Evolutionary conservation across 768 basidiomycete genomes (phyloP), one percentile per base, ranked within the genome.

Genomic region (Cantharellus cinnabarinus): DNA sequence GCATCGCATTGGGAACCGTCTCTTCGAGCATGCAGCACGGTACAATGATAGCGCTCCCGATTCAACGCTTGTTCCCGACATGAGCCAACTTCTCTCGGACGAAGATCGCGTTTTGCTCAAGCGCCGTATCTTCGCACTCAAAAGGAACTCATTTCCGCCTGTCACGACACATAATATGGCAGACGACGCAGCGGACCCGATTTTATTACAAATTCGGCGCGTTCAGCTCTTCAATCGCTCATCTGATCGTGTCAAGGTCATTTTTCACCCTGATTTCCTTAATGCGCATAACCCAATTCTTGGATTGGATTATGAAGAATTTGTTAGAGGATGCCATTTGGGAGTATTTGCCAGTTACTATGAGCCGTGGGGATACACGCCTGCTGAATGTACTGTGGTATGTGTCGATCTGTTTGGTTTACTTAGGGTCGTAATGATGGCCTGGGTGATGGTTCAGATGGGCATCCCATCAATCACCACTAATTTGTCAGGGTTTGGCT

Each of bases 131-230:
- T 94, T 95, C 67, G 95, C 95, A 3, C 79, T 99, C 60, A 94
- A 90, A 71, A 81, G 95, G 63, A 88, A 88, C 72, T 81, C 87
- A 5, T 79, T 91, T n/a, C 95, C 95, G 0, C 89, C 95, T 1
- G 78, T 99, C 50, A 85, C 84, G n/a, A 99, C 95, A 14, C 95
- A 99, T 74, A 99, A 99, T 72, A 98, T 98, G 95, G 80, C 77
- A 34, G 94, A 98, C 68, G 94, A 98, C 68, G 73, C 78, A 40
- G 83, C 71, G 65, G 95, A 99, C 67, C 95, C 95, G 3, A 88
- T 99, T 63, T 71, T 99, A 53, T 95, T 83, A 71, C 94, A 98
- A 68, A 85, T 99, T 62, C 82, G 95, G 15, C 80, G 89, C 35
- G 91, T 97, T 39, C 83, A 88, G 67, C 75, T 99, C 42, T 99